phyloP scores from a whole-genome alignment of 1,139 yeast genomes.

The Geotrichum macrosporum region DNA sequence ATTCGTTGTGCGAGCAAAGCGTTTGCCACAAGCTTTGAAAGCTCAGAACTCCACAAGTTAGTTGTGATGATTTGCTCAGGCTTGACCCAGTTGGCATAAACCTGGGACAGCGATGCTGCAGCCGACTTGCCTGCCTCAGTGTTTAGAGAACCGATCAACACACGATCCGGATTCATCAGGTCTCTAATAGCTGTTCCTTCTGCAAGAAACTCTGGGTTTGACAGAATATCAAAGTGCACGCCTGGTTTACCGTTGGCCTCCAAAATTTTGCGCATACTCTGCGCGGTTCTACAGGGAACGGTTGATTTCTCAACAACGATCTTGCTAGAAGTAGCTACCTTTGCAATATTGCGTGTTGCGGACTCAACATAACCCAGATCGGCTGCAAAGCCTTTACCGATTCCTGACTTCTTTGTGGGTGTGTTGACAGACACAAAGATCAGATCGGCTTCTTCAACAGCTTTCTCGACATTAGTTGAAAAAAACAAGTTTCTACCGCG shows the following conservation, averaged over 20 bases:
- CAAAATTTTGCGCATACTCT: slow-evolving; percentile 31
- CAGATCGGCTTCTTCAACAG: slow-evolving; percentile 33
- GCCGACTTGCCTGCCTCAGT: slow-evolving; percentile 29
- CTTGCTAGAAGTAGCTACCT: slow-evolving; percentile 31
- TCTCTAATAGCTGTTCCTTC: slow-evolving; percentile 33
- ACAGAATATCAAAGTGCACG: slow-evolving; percentile 30
- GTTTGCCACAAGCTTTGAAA: slow-evolving; percentile 34
- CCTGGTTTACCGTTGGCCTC: slow-evolving; percentile 33
- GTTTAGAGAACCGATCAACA: slow-evolving; percentile 32
- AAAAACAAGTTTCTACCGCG: slow-evolving; percentile 33
- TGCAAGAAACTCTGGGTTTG: slow-evolving; percentile 32
- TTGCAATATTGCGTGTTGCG: slow-evolving; percentile 34
- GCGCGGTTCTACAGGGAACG: slow-evolving; percentile 34
- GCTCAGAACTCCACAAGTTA: slow-evolving; percentile 34
- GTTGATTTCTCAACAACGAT: slow-evolving; percentile 34
- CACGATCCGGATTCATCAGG: slow-evolving; percentile 32
- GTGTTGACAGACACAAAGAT: slow-evolving; percentile 35
- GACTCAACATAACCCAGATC: slow-evolving; percentile 31
- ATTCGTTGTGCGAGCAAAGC: slow-evolving; percentile 34
- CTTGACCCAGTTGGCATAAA: slow-evolving; percentile 34
- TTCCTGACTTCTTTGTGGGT: slow-evolving; percentile 33
- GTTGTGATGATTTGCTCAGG: slow-evolving; percentile 31
- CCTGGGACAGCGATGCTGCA: slow-evolving; percentile 31
- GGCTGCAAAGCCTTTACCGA: slow-evolving; percentile 34
- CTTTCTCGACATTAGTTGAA: slow-evolving; percentile 32